phyloP scores from a whole-genome alignment of 23 red algal species.

The Pyropia haitanensis region DNA sequence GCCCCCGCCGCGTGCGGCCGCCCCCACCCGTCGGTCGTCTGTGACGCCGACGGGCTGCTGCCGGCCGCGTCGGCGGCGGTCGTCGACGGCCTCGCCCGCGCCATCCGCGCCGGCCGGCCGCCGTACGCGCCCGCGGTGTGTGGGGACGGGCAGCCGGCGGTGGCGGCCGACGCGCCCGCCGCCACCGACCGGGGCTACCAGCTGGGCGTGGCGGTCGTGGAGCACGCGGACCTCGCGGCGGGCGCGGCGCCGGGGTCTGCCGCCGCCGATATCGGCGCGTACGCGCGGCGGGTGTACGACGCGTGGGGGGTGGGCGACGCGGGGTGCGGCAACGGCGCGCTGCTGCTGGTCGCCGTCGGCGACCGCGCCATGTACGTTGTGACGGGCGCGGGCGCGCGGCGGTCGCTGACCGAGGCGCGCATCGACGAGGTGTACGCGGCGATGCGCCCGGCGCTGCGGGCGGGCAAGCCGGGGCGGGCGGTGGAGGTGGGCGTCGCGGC shows the following conservation, averaged over 20 bases:
- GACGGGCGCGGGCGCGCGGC: conserved; percentile 32
- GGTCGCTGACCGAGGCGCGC: conserved; percentile 13
- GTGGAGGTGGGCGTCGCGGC: conserved; percentile 25
- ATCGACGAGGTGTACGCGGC: conserved; percentile 13
- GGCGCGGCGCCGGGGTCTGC: not conserved
- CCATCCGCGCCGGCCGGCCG: conserved; percentile 31
- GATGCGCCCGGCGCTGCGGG: conserved; percentile 17
- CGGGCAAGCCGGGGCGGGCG: conserved; percentile 14
- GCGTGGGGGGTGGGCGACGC: conserved; percentile 65
- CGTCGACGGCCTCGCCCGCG: conserved; percentile 45
- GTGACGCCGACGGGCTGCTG: conserved; percentile 52
- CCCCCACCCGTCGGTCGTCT: conserved; percentile 23
- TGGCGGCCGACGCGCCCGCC: not conserved
- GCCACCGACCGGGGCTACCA: conserved; percentile 15
- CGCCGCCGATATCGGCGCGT: conserved; percentile 9
- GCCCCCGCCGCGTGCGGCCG: conserved; percentile 1
- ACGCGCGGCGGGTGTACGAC: conserved; percentile 50
- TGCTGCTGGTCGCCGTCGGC: conserved; percentile 28
- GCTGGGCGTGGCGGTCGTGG: conserved; percentile 43
- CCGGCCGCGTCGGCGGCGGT: conserved; percentile 23
- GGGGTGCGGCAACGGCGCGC: conserved; percentile 38
- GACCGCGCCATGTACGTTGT: conserved; percentile 43
- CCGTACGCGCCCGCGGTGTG: conserved; percentile 14
- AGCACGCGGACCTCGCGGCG: not conserved
- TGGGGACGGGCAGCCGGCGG: not conserved